These are phyloP conservation scores for Casuarina cunninghamiana DNA, from an alignment of 306 rosid species.

Conservation along the genomic window DNA sequence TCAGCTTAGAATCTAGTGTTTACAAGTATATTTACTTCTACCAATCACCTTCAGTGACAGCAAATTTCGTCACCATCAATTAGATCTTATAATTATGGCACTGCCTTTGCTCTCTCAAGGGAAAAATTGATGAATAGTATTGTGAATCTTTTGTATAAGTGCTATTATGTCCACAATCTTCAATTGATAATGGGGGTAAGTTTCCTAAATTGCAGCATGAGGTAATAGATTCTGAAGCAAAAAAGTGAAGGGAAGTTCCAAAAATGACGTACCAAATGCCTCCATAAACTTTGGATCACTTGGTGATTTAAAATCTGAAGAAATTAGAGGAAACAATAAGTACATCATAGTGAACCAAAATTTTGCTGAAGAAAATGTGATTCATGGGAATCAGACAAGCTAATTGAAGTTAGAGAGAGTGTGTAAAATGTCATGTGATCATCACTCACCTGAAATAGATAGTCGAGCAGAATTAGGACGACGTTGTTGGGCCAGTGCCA, in stretches of 20 bases:
- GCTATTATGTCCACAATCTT: neutral
- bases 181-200: constrained; percentile 16
- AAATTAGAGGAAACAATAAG: constrained; percentile 17
- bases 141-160: neutral
- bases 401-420: constrained; percentile 18
- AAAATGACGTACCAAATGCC: constrained; percentile 72
- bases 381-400: neutral
- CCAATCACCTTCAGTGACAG: neutral
- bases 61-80: constrained; percentile 3
- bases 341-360: neutral
- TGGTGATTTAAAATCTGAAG: constrained; percentile 85
- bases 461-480: constrained; percentile 82
- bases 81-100: neutral
- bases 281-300: constrained; percentile 89
- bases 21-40: neutral
- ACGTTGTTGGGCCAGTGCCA: constrained; percentile 78
- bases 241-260: neutral
- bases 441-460: constrained; percentile 54
- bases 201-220: constrained; percentile 15
- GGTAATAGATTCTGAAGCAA: constrained; percentile 13
- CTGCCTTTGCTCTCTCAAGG: neutral
- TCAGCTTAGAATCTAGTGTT: neutral
- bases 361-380: neutral
- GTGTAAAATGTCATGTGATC: neutral
- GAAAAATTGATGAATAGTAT: neutral